Percentiles rank a stretch among this genome's conserved stretches.
These are phyloP conservation scores for Trichoderma afroharzianum DNA, from an alignment of 2,329 filamentous ascomycete genomes.

Conservation along the genomic window DNA sequence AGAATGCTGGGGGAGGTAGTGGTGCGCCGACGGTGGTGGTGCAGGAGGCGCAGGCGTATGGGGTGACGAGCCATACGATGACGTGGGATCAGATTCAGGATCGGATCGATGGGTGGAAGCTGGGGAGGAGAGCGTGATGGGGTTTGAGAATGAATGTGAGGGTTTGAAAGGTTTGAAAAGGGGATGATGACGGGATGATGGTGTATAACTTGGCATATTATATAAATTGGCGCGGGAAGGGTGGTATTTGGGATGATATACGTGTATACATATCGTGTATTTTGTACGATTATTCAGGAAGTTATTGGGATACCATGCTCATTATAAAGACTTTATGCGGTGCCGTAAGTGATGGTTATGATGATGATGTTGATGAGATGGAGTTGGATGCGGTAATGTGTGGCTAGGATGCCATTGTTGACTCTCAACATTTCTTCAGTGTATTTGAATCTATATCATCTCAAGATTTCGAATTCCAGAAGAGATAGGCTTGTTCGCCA, in stretches of 20 bases:
- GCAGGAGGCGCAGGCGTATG: conserved; percentile 80
- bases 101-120: conserved; percentile 75
- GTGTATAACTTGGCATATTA: neutral
- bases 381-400: no score
- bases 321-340: no score
- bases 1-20: conserved; percentile 72
- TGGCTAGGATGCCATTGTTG: no score
- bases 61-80: conserved; percentile 63
- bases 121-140: conserved; percentile 53
- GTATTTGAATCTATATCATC: no score
- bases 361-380: neutral
- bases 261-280: neutral
- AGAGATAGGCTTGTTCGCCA: no score
- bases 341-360: neutral
- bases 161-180: neutral
- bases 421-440: no score
- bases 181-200: neutral
- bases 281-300: neutral
- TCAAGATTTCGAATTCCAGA: no score
- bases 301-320: neutral
- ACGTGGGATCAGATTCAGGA: conserved; percentile 89
- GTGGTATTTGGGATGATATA: neutral
- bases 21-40: conserved; percentile 91
- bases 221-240: neutral
- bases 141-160: neutral